Conservation (phyloP, 2,329 filamentous ascomycete species). For the Cercospora zeae-maydis region DNA sequence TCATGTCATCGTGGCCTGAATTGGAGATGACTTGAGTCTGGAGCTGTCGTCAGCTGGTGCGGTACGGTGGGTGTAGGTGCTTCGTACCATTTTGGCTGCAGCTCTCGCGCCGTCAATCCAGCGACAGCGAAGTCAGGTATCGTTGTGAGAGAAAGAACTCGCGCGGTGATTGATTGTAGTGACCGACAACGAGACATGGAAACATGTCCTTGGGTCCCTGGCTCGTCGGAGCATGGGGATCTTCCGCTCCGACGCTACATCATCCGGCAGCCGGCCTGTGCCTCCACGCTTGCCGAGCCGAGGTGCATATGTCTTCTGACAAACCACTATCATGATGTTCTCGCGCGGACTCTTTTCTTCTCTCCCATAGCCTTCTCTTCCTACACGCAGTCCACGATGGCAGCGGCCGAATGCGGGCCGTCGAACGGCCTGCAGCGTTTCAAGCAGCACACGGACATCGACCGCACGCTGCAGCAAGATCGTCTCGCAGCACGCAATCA, state of each 20-base stretch:
- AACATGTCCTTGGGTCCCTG: background rate
- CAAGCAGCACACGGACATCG: slow-evolving; percentile 64
- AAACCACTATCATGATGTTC: background rate
- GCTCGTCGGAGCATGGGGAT: background rate
- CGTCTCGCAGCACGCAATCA: slow-evolving; percentile 54
- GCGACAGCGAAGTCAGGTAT: background rate
- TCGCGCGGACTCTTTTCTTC: background rate
- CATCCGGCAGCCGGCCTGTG: background rate
- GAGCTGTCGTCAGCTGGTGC: slow-evolving; percentile 18
- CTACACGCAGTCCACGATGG: slow-evolving; percentile 47
- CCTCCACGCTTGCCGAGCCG: background rate
- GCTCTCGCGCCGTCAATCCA: background rate
- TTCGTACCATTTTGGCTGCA: background rate
- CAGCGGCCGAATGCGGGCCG: slow-evolving; percentile 67
- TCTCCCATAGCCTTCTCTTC: background rate
- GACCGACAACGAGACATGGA: background rate
- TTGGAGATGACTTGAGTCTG: slow-evolving; percentile 78
- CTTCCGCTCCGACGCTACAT: background rate
- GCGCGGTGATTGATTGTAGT: background rate
- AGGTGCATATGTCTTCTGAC: background rate
- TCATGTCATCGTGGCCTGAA: slow-evolving; percentile 97
- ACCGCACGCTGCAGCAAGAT: slow-evolving; percentile 71
- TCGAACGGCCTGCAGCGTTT: slow-evolving; percentile 72
- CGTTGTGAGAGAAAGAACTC: background rate
- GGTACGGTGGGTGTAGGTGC: background rate